Conservation (phyloP, 192 early-diverging fungal genomes). For the Coemansia sp. region DNA sequence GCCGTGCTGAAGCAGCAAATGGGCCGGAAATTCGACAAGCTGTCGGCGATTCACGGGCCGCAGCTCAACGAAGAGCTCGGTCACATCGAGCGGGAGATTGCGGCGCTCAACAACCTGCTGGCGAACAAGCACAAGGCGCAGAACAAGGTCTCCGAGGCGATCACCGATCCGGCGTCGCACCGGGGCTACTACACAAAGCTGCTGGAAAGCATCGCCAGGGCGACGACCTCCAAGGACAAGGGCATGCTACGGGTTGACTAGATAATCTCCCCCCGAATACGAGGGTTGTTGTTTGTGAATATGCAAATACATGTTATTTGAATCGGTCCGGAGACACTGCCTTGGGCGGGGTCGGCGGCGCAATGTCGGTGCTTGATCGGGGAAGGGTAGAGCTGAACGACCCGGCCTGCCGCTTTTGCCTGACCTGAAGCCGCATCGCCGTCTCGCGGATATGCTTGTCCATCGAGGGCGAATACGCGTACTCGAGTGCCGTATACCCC, state of each 20-base stretch:
- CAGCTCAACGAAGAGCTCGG: constrained; percentile 15
- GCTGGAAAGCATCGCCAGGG: constrained; percentile 32
- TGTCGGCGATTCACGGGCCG: constrained; percentile 19
- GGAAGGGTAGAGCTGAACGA: constrained; percentile 11
- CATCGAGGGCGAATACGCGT: constrained; percentile 38
- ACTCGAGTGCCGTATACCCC: constrained; percentile 46
- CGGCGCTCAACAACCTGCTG: constrained; percentile 21
- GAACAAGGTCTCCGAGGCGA: constrained; percentile 17
- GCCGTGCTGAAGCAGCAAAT: constrained; percentile 50
- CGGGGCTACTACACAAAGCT: constrained; percentile 39
- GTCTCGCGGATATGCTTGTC: constrained; percentile 39
- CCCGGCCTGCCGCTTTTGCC: constrained; percentile 24
- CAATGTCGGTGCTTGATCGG: constrained; percentile 19
- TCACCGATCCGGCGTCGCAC: constrained; percentile 28
- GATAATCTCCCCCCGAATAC: neutral
- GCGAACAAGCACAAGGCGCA: constrained; percentile 24
- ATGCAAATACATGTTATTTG: constrained; percentile 4
- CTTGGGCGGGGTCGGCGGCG: constrained; percentile 4
- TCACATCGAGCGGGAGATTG: constrained; percentile 17
- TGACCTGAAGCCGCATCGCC: constrained; percentile 19
- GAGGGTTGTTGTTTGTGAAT: neutral
- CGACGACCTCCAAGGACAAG: constrained; percentile 15
- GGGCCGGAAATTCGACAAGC: constrained; percentile 28
- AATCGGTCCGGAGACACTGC: constrained; percentile 9
- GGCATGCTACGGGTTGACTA: constrained; percentile 37